These are phyloP conservation scores for Juglanconis oblonga DNA, from an alignment of 2,329 filamentous ascomycete species.

Conservation along the genomic window DNA sequence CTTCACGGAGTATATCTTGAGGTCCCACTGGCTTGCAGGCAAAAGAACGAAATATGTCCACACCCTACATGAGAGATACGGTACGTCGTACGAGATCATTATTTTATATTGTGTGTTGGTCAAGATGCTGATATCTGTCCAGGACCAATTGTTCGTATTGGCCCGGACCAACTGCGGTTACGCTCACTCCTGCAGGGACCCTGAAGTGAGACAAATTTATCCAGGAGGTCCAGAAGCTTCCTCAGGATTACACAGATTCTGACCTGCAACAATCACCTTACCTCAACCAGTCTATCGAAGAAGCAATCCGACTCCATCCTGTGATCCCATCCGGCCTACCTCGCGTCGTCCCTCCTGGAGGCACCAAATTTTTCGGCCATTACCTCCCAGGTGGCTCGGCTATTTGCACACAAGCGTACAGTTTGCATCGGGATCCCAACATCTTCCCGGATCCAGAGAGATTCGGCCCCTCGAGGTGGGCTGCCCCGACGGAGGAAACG, in stretches of 20 bases:
- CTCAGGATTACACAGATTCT: slow-evolving; percentile 28
- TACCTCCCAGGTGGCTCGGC: slow-evolving; percentile 37
- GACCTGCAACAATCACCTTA: slow-evolving; percentile 36
- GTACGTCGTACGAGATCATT: background rate
- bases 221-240: slow-evolving; percentile 33
- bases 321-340: slow-evolving; percentile 39
- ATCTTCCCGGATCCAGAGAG: slow-evolving; percentile 39
- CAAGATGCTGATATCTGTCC: background rate
- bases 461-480: slow-evolving; percentile 37
- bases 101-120: background rate
- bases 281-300: slow-evolving; percentile 41
- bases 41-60: slow-evolving; percentile 23
- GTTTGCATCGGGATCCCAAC: slow-evolving; percentile 40
- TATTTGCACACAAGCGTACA: slow-evolving; percentile 42
- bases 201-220: slow-evolving; percentile 30
- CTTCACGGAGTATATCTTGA: slow-evolving; percentile 21
- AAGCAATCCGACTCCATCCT: slow-evolving; percentile 42
- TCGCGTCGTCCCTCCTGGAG: slow-evolving; percentile 36
- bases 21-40: slow-evolving; percentile 16
- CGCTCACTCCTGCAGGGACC: slow-evolving; percentile 39
- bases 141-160: slow-evolving; percentile 26
- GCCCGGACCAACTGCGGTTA: slow-evolving; percentile 39
- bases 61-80: slow-evolving; percentile 25
- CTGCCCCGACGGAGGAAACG: slow-evolving; percentile 24
- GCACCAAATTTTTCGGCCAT: slow-evolving; percentile 35